A percentile compares a stretch with the other conserved stretches of the same genome.
These are phyloP conservation scores for Cadophora luteo-olivacea DNA, from an alignment of 2,329 filamentous ascomycete genomes.

Conservation along the genomic window DNA sequence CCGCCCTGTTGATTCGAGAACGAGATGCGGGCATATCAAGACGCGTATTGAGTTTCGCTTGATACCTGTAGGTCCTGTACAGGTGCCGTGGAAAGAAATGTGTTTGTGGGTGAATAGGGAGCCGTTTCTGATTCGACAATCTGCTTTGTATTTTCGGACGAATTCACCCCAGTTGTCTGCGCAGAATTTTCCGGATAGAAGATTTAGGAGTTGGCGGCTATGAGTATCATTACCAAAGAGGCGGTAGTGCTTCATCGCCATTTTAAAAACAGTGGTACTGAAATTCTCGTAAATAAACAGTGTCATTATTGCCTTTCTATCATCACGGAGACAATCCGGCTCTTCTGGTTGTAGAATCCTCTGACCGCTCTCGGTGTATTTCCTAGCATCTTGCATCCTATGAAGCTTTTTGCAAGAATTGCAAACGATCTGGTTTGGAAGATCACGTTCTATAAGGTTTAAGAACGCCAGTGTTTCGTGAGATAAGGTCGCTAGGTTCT, in stretches of 20 bases:
- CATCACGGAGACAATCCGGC: slow-evolving; percentile 21
- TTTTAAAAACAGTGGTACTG: slow-evolving; percentile 32
- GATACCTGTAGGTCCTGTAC: slow-evolving; percentile 11
- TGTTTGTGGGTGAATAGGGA: slow-evolving; percentile 25
- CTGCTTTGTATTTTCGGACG: slow-evolving; percentile 18
- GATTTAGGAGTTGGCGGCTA: slow-evolving; percentile 27
- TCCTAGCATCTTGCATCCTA: slow-evolving; percentile 26
- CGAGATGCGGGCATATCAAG: background rate
- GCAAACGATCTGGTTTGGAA: slow-evolving; percentile 25
- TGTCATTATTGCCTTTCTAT: slow-evolving; percentile 18
- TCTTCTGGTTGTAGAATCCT: background rate
- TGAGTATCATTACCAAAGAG: slow-evolving; percentile 27
- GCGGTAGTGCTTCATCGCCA: slow-evolving; percentile 31
- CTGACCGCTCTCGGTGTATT: slow-evolving; percentile 16
- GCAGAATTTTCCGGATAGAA: slow-evolving; percentile 19
- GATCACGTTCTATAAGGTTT: slow-evolving; percentile 30
- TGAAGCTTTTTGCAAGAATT: slow-evolving; percentile 31
- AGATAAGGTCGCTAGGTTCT: slow-evolving; percentile 23
- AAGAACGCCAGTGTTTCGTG: slow-evolving; percentile 30
- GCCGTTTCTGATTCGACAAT: slow-evolving; percentile 28
- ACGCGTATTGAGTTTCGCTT: background rate
- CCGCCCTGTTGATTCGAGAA: background rate
- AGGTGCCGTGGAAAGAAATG: slow-evolving; percentile 20
- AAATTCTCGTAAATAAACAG: slow-evolving; percentile 23
- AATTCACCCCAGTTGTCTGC: slow-evolving; percentile 4